A percentile compares a stretch with the other conserved stretches of the same genome.
These are phyloP conservation scores for Corchorus olitorius DNA, from an alignment of 345 rosid genomes.

Conservation along the genomic window DNA sequence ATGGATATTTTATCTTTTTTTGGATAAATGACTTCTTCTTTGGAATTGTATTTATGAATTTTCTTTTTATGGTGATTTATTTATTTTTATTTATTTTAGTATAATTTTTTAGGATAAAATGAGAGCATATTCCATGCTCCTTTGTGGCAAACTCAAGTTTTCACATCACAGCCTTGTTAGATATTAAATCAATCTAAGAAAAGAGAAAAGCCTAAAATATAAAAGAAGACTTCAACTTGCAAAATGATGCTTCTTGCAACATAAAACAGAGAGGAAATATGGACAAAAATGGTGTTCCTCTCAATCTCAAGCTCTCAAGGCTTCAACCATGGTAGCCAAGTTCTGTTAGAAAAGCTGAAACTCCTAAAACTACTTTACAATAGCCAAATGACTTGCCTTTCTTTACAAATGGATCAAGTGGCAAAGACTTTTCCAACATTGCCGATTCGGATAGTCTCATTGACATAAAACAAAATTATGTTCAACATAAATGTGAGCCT, in stretches of 20 bases:
- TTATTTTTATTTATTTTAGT: too few species aligned
- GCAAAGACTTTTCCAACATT: not conserved
- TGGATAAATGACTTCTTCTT: not conserved
- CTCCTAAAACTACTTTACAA: slow-evolving; percentile 8
- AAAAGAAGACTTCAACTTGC: not conserved
- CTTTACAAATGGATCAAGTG: not conserved
- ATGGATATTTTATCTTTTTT: not conserved
- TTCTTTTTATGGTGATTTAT: too few species aligned
- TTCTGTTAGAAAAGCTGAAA: not conserved
- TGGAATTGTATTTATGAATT: not conserved
- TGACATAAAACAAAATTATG: slow-evolving; percentile 10
- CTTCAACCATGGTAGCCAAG: not conserved
- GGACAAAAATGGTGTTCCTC: not conserved
- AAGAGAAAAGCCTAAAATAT: not conserved
- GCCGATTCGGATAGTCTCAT: not conserved
- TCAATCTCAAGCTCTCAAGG: not conserved
- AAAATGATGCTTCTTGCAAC: not conserved
- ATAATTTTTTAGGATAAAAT: too few species aligned
- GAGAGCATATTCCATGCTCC: too few species aligned
- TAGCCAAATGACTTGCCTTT: slow-evolving; percentile 25
- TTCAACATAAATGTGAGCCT: slow-evolving; percentile 1
- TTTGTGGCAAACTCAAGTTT: not conserved
- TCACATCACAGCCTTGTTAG: not conserved
- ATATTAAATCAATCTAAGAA: not conserved
- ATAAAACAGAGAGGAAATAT: not conserved